A percentile compares a stretch with the other conserved stretches of the same genome.
These are phyloP conservation scores for Oryza glaberrima DNA, from an alignment of 176 grass and related monocot species.

Conservation along the genomic window DNA sequence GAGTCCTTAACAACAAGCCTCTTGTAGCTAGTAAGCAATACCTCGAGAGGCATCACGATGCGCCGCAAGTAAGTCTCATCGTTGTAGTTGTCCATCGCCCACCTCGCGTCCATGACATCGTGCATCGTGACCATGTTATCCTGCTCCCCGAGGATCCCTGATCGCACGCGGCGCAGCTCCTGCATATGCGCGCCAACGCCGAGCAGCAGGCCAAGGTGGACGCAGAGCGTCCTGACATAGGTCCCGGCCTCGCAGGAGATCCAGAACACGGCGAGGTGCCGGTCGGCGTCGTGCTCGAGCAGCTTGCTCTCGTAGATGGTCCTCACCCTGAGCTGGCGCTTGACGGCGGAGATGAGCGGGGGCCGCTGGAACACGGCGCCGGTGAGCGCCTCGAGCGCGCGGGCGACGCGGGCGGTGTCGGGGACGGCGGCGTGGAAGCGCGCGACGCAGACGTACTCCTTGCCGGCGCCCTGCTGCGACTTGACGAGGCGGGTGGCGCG, in stretches of 20 bases:
- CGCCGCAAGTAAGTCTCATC: slow-evolving; percentile 85
- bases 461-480: slow-evolving; percentile 89
- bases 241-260: slow-evolving; percentile 86
- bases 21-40: slow-evolving; percentile 94
- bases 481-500: slow-evolving; percentile 93
- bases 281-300: slow-evolving; percentile 69
- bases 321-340: slow-evolving; percentile 86
- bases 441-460: slow-evolving; percentile 87
- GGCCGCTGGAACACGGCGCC: slow-evolving; percentile 93
- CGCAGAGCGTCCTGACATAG: slow-evolving; percentile 85
- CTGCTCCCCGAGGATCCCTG: slow-evolving; percentile 75
- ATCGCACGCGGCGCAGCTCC: slow-evolving; percentile 83
- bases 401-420: slow-evolving; percentile 54
- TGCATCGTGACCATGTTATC: slow-evolving; percentile 99
- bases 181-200: slow-evolving; percentile 92
- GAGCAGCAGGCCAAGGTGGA: slow-evolving; percentile 81
- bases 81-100: slow-evolving; percentile 75
- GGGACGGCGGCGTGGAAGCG: slow-evolving; percentile 78
- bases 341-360: slow-evolving; percentile 89
- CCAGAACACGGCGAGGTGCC: slow-evolving; percentile 82
- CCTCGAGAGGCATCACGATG: slow-evolving; percentile 87
- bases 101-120: slow-evolving; percentile 86
- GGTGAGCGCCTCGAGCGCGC: slow-evolving; percentile 75
- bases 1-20: slow-evolving; percentile 95
- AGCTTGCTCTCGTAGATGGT: slow-evolving; percentile 93